These are phyloP conservation scores for Fusarium torreyae DNA, from an alignment of 2,329 filamentous ascomycete genomes.

Conservation along the genomic window DNA sequence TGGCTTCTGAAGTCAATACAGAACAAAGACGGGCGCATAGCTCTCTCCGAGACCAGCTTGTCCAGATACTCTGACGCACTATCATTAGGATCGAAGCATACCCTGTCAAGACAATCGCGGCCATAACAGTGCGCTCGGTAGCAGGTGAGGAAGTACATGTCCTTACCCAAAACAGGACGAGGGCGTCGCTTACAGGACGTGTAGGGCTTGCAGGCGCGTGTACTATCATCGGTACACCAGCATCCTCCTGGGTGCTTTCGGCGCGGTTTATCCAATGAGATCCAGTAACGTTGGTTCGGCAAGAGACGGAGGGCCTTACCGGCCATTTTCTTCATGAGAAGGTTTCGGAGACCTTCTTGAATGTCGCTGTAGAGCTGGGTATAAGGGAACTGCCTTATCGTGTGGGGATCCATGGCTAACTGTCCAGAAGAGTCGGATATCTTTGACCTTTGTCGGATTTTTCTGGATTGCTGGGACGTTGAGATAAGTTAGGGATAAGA, in stretches of 20 bases:
- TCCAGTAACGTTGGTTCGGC: conserved; percentile 7
- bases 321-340: neutral
- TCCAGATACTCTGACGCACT: conserved; percentile 8
- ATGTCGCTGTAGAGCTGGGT: conserved; percentile 19
- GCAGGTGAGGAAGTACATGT: conserved; percentile 9
- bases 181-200: fast-evolving
- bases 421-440: too few relatives aligned
- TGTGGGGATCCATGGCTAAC: neutral
- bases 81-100: conserved; percentile 17
- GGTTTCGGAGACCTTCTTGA: conserved; percentile 13
- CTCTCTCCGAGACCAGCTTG: neutral
- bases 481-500: too few relatives aligned
- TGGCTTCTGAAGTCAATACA: neutral
- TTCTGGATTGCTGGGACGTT: too few relatives aligned
- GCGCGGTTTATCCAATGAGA: neutral
- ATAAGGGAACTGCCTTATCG: neutral
- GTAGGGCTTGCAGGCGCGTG: neutral
- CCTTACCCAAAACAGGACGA: neutral
- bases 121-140: neutral
- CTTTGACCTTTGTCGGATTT: neutral
- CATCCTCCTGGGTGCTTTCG: neutral
- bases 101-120: neutral
- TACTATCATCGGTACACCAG: neutral
- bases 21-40: neutral
- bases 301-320: neutral